Percentiles rank a stretch among this genome's conserved stretches.
These are phyloP conservation scores for Parathielavia hyrcaniae DNA, from an alignment of 495 filamentous ascomycete species.

Conservation along the genomic window DNA sequence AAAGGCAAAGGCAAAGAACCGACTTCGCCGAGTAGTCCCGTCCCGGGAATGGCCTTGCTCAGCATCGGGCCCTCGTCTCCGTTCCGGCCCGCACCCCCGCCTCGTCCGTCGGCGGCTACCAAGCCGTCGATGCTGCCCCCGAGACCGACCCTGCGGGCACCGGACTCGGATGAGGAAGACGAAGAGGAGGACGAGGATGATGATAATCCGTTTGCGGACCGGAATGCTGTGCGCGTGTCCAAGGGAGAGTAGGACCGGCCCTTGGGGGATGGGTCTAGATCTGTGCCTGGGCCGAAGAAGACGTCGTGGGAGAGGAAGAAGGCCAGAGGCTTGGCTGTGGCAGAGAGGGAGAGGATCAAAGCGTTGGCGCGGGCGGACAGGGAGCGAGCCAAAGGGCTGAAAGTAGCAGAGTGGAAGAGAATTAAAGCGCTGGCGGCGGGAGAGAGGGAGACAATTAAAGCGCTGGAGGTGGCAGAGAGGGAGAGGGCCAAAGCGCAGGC, in stretches of 20 bases:
- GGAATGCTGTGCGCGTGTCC: conserved; percentile 44
- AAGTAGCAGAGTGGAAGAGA: no score
- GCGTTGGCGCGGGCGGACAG: no score
- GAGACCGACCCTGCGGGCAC: conserved; percentile 18
- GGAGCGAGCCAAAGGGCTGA: no score
- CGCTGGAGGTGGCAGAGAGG: no score
- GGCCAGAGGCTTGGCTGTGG: no score
- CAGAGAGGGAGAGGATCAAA: no score
- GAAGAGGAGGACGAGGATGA: conserved; percentile 51
- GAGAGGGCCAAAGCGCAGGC: no score
- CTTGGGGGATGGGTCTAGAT: neutral
- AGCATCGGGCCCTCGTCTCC: conserved; percentile 34
- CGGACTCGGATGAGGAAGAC: conserved; percentile 20
- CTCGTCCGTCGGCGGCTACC: conserved; percentile 36
- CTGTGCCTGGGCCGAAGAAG: no score
- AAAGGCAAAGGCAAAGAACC: conserved; percentile 46
- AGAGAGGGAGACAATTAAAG: no score
- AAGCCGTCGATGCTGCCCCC: conserved; percentile 33
- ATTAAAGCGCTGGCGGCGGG: no score
- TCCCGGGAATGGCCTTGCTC: conserved; percentile 36
- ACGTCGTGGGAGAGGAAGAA: no score
- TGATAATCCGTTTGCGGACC: conserved; percentile 71
- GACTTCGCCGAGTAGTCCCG: conserved; percentile 34
- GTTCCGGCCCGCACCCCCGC: conserved; percentile 38
- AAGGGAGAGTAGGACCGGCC: conserved; percentile 2